These are phyloP conservation scores for Phaffia tasmanica DNA, from an alignment of 768 basidiomycete genomes.

Conservation along the genomic window DNA sequence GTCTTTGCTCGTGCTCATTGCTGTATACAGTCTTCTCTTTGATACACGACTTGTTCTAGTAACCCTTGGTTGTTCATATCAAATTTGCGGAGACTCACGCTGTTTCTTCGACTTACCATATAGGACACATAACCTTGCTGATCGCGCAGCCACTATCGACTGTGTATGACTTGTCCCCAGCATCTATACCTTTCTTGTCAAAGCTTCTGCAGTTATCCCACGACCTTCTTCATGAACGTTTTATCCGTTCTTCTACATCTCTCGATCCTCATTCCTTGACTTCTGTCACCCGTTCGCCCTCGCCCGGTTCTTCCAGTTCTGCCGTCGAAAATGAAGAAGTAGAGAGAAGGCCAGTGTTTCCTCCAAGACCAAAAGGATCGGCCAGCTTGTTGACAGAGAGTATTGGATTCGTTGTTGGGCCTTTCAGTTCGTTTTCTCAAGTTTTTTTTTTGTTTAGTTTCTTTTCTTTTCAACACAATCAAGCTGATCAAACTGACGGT, in stretches of 20 bases:
- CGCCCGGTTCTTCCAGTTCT: not conserved
- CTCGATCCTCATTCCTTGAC: not conserved
- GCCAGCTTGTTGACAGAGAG: no score
- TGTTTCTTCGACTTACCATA: not conserved
- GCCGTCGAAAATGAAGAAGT: not conserved
- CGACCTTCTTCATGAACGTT: not conserved
- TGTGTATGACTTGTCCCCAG: constrained; percentile 13
- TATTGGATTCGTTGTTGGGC: not conserved
- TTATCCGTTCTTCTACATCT: not conserved
- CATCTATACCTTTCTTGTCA: constrained; percentile 10
- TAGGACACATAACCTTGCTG: constrained; percentile 22
- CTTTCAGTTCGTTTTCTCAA: not conserved
- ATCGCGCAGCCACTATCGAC: constrained; percentile 1
- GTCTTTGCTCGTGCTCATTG: no score
- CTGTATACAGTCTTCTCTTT: not conserved
- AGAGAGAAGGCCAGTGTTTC: not conserved
- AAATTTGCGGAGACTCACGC: not conserved
- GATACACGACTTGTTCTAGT: not conserved
- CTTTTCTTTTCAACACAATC: not conserved
- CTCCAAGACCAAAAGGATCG: not conserved
- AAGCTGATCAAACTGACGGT: no score
- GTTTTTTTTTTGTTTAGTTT: not conserved
- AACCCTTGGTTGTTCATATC: not conserved
- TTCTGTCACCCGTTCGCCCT: not conserved
- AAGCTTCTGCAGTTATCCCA: not conserved